These are phyloP conservation scores for Geotrichum aggregatum DNA, from an alignment of 1,139 yeast species.

Conservation along the genomic window DNA sequence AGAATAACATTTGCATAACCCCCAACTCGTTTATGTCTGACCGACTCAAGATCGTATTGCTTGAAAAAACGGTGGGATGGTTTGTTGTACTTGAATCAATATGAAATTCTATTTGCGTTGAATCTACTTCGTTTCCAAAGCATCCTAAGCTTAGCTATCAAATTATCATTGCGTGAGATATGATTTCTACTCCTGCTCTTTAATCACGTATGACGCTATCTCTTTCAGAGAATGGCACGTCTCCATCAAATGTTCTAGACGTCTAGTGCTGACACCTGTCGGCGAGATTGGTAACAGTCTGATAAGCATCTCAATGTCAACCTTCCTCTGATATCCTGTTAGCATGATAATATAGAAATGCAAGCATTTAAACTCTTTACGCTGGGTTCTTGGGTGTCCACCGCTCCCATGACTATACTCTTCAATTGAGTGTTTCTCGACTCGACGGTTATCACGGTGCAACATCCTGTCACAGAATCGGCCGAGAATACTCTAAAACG, in stretches of 20 bases:
- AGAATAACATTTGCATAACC: not conserved
- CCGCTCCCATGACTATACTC: not conserved
- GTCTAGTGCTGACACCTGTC: conserved; percentile 1
- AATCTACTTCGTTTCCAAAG: not conserved
- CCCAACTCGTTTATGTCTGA: too few relatives aligned
- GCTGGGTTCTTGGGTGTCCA: not conserved
- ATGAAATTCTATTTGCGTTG: not conserved
- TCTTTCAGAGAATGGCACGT: conserved; percentile 15
- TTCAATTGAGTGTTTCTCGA: conserved; percentile 17
- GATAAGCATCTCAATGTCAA: conserved; percentile 14
- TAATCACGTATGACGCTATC: not conserved
- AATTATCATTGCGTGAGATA: too few relatives aligned
- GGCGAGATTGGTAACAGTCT: conserved; percentile 12
- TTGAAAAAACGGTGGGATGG: too few relatives aligned
- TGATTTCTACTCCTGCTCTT: too few relatives aligned
- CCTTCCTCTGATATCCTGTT: not conserved
- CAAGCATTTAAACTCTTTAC: conserved; percentile 1
- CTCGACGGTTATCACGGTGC: conserved; percentile 13
- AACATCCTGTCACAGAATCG: conserved; percentile 16
- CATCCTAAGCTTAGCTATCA: too few relatives aligned
- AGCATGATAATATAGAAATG: too few relatives aligned
- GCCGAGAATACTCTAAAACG: conserved; percentile 11
- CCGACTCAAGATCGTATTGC: too few relatives aligned
- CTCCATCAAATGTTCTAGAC: conserved; percentile 12
- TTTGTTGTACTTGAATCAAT: not conserved